These are phyloP conservation scores for Linnemannia zychae DNA, from an alignment of 192 early-diverging fungal genomes.

Conservation along the genomic window DNA sequence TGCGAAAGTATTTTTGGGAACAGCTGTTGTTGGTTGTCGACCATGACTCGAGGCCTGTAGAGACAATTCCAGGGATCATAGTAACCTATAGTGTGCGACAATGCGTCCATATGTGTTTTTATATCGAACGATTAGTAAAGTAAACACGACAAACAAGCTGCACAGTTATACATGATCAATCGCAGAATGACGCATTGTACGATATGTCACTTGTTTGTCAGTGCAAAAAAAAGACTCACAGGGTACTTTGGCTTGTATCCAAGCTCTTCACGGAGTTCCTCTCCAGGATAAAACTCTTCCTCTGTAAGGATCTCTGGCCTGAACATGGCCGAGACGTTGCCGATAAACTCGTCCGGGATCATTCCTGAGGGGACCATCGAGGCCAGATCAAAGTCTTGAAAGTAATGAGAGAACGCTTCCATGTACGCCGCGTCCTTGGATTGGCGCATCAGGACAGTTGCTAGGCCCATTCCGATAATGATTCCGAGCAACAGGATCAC, in stretches of 20 bases:
- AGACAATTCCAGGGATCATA: constrained; percentile 90
- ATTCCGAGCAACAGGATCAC: constrained; percentile 69
- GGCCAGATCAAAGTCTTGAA: constrained; percentile 74
- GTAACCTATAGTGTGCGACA: constrained; percentile 77
- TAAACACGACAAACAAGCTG: constrained; percentile 1
- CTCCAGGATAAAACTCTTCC: constrained; percentile 66
- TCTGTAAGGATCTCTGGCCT: constrained; percentile 60
- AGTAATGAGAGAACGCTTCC: constrained; percentile 45
- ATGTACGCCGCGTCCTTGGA: constrained; percentile 61
- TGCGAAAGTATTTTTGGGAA: constrained; percentile 86
- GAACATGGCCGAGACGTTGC: constrained; percentile 72
- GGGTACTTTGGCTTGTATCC: constrained; percentile 53
- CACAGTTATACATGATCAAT: background rate
- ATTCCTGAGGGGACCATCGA: constrained; percentile 75
- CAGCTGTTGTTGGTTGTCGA: constrained; percentile 74
- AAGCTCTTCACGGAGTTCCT: constrained; percentile 36
- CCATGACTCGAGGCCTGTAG: constrained; percentile 92
- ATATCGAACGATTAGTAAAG: constrained; percentile 13
- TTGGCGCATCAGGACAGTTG: constrained; percentile 58
- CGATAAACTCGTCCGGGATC: constrained; percentile 77
- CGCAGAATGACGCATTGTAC: constrained; percentile 59
- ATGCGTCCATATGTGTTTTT: background rate
- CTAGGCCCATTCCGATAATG: constrained; percentile 66
- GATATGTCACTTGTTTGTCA: constrained; percentile 54
- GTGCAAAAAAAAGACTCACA: constrained; percentile 12